These are phyloP conservation scores for Tricholoma matsutake DNA, from an alignment of 768 basidiomycete species.

Conservation along the genomic window DNA sequence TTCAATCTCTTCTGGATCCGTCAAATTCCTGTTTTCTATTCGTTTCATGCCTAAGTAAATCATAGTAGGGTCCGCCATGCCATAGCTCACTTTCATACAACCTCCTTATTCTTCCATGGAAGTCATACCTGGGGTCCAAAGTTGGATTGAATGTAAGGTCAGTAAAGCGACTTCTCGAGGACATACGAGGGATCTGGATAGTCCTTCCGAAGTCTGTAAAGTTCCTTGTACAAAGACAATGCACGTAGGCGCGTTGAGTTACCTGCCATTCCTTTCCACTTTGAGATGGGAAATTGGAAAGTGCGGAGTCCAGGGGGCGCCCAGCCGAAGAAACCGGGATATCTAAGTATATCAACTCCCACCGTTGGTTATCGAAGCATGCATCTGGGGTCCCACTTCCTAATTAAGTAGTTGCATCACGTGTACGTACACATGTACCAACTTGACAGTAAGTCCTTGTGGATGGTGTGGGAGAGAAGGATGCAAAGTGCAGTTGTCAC, in stretches of 20 bases:
- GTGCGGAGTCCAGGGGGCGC: too few relatives aligned
- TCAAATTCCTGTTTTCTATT: slow-evolving; percentile 65
- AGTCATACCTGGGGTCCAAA: slow-evolving; percentile 55
- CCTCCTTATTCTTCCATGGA: slow-evolving; percentile 65
- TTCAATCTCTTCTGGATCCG: slow-evolving; percentile 70
- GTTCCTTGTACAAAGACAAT: slow-evolving; percentile 76
- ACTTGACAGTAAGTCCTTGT: too few relatives aligned
- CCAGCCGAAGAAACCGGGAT: too few relatives aligned
- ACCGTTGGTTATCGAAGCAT: too few relatives aligned
- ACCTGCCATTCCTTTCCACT: slow-evolving; percentile 39
- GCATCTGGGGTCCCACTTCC: too few relatives aligned
- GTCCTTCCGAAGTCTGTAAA: slow-evolving; percentile 75
- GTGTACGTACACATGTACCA: too few relatives aligned
- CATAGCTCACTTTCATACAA: slow-evolving; percentile 67
- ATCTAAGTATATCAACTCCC: too few relatives aligned
- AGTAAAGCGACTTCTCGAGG: slow-evolving; percentile 10
- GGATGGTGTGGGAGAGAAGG: too few relatives aligned
- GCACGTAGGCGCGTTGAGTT: slow-evolving; percentile 58
- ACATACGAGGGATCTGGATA: slow-evolving; percentile 80
- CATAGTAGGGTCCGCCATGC: not conserved
- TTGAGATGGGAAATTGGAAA: not conserved
- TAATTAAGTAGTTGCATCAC: too few relatives aligned
- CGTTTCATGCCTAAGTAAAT: slow-evolving; percentile 5
- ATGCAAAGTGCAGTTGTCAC: too few relatives aligned
- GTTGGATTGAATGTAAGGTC: slow-evolving; percentile 5